Percentiles rank a stretch among this genome's conserved stretches.
These are phyloP conservation scores for Plectranthus barbatus DNA, from an alignment of 257 asterid species.

Conservation along the genomic window DNA sequence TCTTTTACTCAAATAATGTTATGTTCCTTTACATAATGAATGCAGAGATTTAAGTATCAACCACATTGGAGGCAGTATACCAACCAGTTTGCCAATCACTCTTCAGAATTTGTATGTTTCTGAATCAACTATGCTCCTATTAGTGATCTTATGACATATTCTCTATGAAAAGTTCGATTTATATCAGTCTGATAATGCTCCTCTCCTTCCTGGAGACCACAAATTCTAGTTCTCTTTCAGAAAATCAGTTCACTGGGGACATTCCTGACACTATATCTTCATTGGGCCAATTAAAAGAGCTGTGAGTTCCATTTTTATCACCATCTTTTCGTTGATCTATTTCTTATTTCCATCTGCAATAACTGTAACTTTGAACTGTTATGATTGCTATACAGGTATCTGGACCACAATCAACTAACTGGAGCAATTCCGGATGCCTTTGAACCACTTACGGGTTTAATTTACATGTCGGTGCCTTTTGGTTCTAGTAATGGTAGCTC, in stretches of 20 bases:
- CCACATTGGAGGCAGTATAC: conserved; percentile 79
- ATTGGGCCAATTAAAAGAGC: conserved; percentile 48
- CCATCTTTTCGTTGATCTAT: neutral
- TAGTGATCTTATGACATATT: neutral
- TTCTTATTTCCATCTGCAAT: neutral
- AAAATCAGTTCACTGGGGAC: conserved; percentile 55
- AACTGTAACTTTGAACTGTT: conserved; percentile 6
- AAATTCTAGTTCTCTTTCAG: conserved; percentile 49
- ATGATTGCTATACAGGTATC: conserved; percentile 32
- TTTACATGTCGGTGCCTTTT: conserved; percentile 38
- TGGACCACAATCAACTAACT: conserved; percentile 51
- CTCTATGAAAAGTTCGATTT: neutral
- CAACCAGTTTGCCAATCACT: conserved; percentile 60
- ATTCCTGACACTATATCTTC: conserved; percentile 50
- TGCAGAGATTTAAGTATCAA: conserved; percentile 74
- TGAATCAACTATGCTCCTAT: conserved; percentile 6
- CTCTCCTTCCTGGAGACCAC: conserved; percentile 15
- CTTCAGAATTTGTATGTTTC: conserved; percentile 62
- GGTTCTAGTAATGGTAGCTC: conserved; percentile 5
- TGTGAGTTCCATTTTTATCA: conserved; percentile 38
- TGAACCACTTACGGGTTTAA: conserved; percentile 40
- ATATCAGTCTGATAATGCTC: conserved; percentile 15
- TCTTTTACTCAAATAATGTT: neutral
- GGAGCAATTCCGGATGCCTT: conserved; percentile 85
- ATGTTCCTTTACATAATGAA: neutral